A percentile compares a stretch with the other conserved stretches of the same genome.
Conservation (phyloP, 495 filamentous ascomycete species). For the Tuber umbilicatum region DNA sequence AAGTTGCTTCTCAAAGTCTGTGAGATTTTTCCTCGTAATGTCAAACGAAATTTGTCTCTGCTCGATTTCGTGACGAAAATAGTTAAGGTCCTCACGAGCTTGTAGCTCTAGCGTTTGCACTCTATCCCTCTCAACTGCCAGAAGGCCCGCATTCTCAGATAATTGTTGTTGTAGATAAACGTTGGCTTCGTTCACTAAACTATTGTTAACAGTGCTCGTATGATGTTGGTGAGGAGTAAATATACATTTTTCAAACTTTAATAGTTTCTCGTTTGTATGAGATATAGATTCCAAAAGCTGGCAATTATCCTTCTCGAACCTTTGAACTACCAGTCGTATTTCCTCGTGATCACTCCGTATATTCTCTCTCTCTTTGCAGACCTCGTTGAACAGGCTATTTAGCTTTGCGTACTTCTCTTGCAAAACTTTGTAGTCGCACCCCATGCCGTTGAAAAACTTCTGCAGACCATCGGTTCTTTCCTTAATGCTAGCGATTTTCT, state of each 20-base stretch:
- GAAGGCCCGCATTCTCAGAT: conserved; percentile 32
- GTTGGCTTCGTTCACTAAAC: conserved; percentile 25
- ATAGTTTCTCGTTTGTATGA: neutral
- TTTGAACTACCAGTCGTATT: conserved; percentile 17
- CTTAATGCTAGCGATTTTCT: conserved; percentile 23
- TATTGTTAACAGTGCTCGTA: neutral
- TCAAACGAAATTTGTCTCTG: neutral
- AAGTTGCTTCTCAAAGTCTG: neutral
- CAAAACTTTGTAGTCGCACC: conserved; percentile 36
- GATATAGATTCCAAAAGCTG: neutral
- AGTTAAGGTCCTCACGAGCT: conserved; percentile 20
- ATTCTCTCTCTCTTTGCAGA: conserved; percentile 20
- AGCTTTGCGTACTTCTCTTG: conserved; percentile 29
- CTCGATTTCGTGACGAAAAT: neutral
- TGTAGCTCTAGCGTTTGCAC: conserved; percentile 34
- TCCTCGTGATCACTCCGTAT: conserved; percentile 16
- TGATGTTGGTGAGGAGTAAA: neutral
- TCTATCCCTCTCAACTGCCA: conserved; percentile 35
- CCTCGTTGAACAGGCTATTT: conserved; percentile 22
- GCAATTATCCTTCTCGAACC: conserved; percentile 1
- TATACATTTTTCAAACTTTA: conserved; percentile 22
- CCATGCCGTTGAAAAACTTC: conserved; percentile 37
- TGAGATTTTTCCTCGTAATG: neutral
- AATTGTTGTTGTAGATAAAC: conserved; percentile 30
- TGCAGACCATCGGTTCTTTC: conserved; percentile 27